These are phyloP conservation scores for Penicillium sp. DNA, from an alignment of 2,329 filamentous ascomycete genomes.

Conservation along the genomic window DNA sequence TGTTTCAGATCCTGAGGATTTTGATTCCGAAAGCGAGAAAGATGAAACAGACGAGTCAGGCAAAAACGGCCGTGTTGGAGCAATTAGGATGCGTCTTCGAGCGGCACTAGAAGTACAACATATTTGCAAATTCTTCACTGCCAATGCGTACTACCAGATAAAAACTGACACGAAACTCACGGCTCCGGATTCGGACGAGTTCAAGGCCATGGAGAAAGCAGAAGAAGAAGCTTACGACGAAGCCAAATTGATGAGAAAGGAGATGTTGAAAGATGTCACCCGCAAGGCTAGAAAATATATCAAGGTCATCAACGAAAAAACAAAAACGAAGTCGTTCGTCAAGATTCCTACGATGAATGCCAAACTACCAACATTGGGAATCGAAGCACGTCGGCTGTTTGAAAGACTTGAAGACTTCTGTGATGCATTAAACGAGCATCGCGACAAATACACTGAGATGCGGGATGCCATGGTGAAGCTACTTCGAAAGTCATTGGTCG, in stretches of 20 bases:
- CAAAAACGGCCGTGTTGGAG: slow-evolving; percentile 48
- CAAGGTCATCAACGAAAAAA: slow-evolving; percentile 55
- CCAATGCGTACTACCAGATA: slow-evolving; percentile 78
- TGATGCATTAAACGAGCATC: slow-evolving; percentile 67
- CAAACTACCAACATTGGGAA: slow-evolving; percentile 55
- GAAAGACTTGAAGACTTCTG: slow-evolving; percentile 65
- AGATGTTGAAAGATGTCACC: slow-evolving; percentile 63
- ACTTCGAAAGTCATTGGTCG: slow-evolving; percentile 70
- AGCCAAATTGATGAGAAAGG: slow-evolving; percentile 72
- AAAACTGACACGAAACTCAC: slow-evolving; percentile 66
- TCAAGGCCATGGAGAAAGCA: slow-evolving; percentile 60
- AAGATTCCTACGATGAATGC: slow-evolving; percentile 59
- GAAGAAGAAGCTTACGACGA: slow-evolving; percentile 72
- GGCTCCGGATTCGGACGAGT: slow-evolving; percentile 63
- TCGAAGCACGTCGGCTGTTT: slow-evolving; percentile 67
- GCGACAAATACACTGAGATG: slow-evolving; percentile 68
- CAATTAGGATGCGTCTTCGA: slow-evolving; percentile 64
- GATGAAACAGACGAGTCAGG: slow-evolving; percentile 34
- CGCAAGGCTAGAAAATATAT: slow-evolving; percentile 63
- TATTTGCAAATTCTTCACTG: slow-evolving; percentile 77
- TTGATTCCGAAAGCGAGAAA: slow-evolving; percentile 27
- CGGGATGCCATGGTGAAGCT: slow-evolving; percentile 68
- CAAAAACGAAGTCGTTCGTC: slow-evolving; percentile 53
- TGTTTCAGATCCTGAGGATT: slow-evolving; percentile 13
- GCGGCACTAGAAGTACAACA: slow-evolving; percentile 75